Percentiles rank a stretch among this genome's conserved stretches.
phyloP scores from a whole-genome alignment of 768 basidiomycete genomes.

The Amanita pseudoporphyria region DNA sequence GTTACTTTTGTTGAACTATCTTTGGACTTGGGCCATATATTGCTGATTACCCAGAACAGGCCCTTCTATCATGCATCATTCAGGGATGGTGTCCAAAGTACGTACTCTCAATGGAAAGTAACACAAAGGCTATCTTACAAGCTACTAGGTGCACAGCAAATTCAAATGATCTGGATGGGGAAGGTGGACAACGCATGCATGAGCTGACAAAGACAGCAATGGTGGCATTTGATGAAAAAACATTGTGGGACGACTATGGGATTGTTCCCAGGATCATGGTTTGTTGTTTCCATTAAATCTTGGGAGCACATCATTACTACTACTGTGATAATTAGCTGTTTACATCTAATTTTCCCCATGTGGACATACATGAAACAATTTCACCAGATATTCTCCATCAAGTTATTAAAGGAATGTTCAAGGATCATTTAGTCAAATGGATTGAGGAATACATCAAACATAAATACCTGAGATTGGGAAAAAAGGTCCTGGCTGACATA shows the following conservation, averaged over 20 bases:
- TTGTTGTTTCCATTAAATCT: not conserved
- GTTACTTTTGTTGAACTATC: not conserved
- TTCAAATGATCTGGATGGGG: not conserved
- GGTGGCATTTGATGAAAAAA: not conserved
- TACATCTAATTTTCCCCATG: constrained; percentile 22
- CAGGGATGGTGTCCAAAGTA: no score
- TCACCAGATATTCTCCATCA: constrained; percentile 26
- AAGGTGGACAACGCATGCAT: not conserved
- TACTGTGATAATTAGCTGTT: no score
- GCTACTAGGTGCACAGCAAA: not conserved
- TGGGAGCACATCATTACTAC: not conserved
- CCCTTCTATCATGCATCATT: no score
- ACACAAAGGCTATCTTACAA: not conserved
- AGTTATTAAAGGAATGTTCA: constrained; percentile 27
- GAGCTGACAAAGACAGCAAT: not conserved
- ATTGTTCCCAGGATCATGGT: not conserved
- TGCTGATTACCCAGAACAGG: no score
- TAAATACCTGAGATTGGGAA: constrained; percentile 8
- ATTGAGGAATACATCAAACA: constrained; percentile 14
- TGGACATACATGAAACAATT: no score
- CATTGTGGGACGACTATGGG: not conserved
- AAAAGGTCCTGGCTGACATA: not conserved
- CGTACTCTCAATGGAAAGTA: not conserved
- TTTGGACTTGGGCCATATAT: no score
- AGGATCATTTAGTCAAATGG: constrained; percentile 28